Base-by-base conservation (phyloP, 805 yeast genomes). In the Metschnikowia picachoensis region DNA sequence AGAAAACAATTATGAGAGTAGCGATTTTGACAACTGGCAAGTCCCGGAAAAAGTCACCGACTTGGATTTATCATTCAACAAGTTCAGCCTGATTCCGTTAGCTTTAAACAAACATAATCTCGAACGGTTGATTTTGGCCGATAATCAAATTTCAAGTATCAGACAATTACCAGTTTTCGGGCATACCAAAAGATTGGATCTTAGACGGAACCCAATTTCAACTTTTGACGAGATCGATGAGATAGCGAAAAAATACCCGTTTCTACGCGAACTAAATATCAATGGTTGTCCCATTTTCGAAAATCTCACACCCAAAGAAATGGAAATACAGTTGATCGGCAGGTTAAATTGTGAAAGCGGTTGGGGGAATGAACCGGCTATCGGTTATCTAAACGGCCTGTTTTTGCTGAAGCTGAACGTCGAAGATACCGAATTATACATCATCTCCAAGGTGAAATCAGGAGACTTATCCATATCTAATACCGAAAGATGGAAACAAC, bases 401-500 rank as follows among this genome's bases (percentile, higher is more conserved):
- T 41, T 32, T 0, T 64, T 87, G 8, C 58, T 67, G 3, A 45
- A 37, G 0, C 71, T 64, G 2, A 85, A 82, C 40, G 69, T 89
- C 14, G 52, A 48, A 6, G 85, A 83, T 52, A 84, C 87, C 1
- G 96, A 89, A 60, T 59, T 86, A 4, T 87, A 77, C 58, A 81
- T 85, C 49, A 66, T 85, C 28, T 71, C 81, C 5, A 72, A 72
- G 49, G 78, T 85, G 0, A 58, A 56, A n/a, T 48, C 48, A 14
- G 62, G 62, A 1, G 59, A 62, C 6, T 53, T 59, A 33, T 17
- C 37, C 1, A 55, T 54, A 35, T 53, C 64, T 35, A 46, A 46
- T 20, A 27, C 53, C 3, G n/a, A 30, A 15, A 58, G 77, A 28
- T 83, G 85, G 85, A 36, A 41, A 3, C 31, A 60, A 25, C 68